Percentiles rank a stretch among this genome's conserved stretches.
Evolutionary conservation across 257 asterid genomes (phyloP).

Genomic region (Gentiana macrophylla): DNA sequence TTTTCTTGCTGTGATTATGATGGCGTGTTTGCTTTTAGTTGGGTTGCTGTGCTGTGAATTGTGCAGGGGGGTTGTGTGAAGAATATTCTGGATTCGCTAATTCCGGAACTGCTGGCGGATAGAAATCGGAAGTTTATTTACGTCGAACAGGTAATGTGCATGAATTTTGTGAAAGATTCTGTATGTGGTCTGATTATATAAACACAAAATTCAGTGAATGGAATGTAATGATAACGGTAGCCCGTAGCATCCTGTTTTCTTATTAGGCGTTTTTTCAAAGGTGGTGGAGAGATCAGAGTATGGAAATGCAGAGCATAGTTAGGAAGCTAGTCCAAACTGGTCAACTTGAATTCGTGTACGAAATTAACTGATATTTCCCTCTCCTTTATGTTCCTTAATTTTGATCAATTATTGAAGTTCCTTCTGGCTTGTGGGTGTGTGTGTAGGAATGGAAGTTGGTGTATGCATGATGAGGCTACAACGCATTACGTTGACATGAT

Average conservation of each 20-base stretch:
- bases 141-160: conserved; percentile 56
- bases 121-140: conserved; percentile 68
- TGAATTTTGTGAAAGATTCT: neutral
- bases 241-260: neutral
- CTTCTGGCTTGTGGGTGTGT: neutral
- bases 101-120: conserved; percentile 78
- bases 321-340: conserved; percentile 57
- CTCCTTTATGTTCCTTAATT: neutral
- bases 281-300: conserved; percentile 91
- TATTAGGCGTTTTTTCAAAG: conserved; percentile 93
- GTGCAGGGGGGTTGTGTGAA: conserved; percentile 89
- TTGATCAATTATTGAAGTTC: neutral
- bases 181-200: neutral
- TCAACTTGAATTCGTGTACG: conserved; percentile 94
- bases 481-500: conserved; percentile 96
- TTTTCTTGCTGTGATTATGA: neutral
- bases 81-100: conserved; percentile 85
- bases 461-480: conserved; percentile 98
- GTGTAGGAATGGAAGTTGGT: conserved; percentile 92
- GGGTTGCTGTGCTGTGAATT: neutral
- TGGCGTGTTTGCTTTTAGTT: neutral
- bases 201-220: too few relatives aligned
- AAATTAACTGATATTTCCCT: neutral
- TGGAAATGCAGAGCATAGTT: conserved; percentile 46
- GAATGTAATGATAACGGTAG: neutral